Base-by-base conservation (phyloP, 75 land plant species). In the Pinus albicaulis region DNA sequence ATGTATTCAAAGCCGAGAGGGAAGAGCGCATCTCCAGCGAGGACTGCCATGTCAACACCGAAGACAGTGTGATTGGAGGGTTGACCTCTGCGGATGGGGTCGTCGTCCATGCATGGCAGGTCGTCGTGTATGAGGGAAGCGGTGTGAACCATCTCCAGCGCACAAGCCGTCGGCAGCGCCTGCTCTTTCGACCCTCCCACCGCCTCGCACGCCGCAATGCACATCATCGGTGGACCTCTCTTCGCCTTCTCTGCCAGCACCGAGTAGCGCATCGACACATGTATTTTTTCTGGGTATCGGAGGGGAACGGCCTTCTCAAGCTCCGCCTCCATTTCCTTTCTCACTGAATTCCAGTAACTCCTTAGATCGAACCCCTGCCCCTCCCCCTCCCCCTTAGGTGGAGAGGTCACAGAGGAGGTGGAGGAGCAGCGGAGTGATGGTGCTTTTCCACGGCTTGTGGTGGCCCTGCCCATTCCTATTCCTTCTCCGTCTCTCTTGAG, bases 201-300 rank as follows among this genome's bases (percentile, higher is more conserved):
- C 77, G 90, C 86, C 88, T 93, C 94, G 79, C 93, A 93, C 68
- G 93, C 89, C 66, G 96, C 91, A 63, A 91, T 79, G 83, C 96
- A 93, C 85, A 89, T 85, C 23, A 91, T 77, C 6, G 94, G 89
- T 0, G 88, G 77, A 3, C 87, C 88, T 16, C 94, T 74, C 74
- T 86, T 93, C n/a, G 89, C 85, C 38, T 84, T 88, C 26, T 74
- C 61, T 57, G 88, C 80, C 23, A 93, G 59, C 13, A 86, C 89
- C 16, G 95, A 85, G 77, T 91, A 82, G 17, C 91, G 81, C 95
- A 92, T 88, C 28, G 95, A 74, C 58, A 89, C 88, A 72, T 89
- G 81, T 82, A 93, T 91, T 72, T 57, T 74, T 1, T 82, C 86
- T 16, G 95, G 95, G 79, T 91, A 83, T 59, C 74, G 55, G 1